Evolutionary conservation across 2,329 filamentous ascomycete genomes (phyloP).

Genomic region (Apiospora malaysiana): DNA sequence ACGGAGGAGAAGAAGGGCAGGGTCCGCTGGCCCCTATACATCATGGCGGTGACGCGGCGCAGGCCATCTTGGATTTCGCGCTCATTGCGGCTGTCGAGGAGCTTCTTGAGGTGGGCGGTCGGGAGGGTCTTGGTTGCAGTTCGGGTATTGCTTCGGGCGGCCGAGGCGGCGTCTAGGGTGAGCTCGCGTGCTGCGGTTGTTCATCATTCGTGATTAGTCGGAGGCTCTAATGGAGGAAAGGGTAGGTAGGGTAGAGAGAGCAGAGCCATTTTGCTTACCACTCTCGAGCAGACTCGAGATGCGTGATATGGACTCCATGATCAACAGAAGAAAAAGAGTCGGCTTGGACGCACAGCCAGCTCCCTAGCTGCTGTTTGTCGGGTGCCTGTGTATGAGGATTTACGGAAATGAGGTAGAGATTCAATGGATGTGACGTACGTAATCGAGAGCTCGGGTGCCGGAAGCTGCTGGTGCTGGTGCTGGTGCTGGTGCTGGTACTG

Average conservation of each 20-base stretch:
- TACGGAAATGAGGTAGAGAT: conserved; percentile 14
- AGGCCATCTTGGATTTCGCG: conserved; percentile 91
- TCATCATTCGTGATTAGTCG: conserved; percentile 20
- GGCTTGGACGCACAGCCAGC: conserved; percentile 32
- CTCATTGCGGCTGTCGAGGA: conserved; percentile 92
- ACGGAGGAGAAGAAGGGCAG: conserved; percentile 96
- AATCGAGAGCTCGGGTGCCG: neutral
- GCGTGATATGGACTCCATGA: conserved; percentile 94
- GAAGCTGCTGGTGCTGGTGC: neutral
- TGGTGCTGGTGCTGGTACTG: neutral
- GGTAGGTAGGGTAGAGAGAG: neutral
- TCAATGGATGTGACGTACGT: conserved; percentile 8
- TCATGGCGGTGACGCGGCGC: conserved; percentile 89
- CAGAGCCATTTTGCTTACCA: conserved; percentile 60
- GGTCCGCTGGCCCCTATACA: conserved; percentile 89
- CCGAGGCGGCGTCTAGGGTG: conserved; percentile 94
- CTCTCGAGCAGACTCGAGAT: conserved; percentile 95
- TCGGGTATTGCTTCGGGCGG: conserved; percentile 71
- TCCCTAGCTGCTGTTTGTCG: conserved; percentile 33
- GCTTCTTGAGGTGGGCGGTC: conserved; percentile 87
- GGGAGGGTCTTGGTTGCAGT: conserved; percentile 69
- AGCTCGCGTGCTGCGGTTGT: conserved; percentile 80
- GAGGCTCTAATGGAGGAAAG: neutral
- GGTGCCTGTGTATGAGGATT: conserved; percentile 5
- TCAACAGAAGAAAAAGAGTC: neutral